Evolutionary conservation across 495 filamentous ascomycete species (phyloP), one percentile per base, ranked within the genome.

Genomic region (Trichoderma erinaceum): DNA sequence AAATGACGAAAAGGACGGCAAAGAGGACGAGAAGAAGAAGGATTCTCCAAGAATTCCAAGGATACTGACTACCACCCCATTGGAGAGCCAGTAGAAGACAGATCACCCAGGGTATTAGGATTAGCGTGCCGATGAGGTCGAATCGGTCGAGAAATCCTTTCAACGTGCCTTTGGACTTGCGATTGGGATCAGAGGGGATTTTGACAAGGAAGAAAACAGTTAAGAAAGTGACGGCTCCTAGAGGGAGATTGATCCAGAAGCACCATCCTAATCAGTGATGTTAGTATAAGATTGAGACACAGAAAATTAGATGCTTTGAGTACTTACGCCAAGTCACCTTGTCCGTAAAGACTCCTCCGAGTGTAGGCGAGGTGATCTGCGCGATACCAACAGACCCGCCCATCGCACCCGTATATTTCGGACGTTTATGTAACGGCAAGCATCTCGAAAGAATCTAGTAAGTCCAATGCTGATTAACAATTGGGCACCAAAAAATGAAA

Each of bases 61-160:
- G 68, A 66, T 89, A 87, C 29, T 79, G 84, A 7, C 82, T 81
- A 0, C 92, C 92, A 48, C 90, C 92, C 88, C 92, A 96, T 72
- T 95, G 90, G 4, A 97, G 79, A 0, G 92, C 92, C 0, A 97
- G 80, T 52, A 95, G 74, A 18, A 92, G 79, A 65, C 85, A 86
- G 64, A 93, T 80, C 18, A 96, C 84, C 18, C 81, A 83, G 5
- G 89, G 89, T 23, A 96, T 76, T 73, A 96, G 88, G 50, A 88
- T 71, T 0, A 80, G 13, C 0, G 85, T 87, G 8, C 92, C 92
- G 3, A 85, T 66, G 3, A 88, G 80, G 75, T 97, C 92, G 29
- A 95, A 77, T 64, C 89, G 80, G 25, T 77, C 73, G 3, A 84
- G n/a, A 70, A 88, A 78, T 2, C 35, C 27, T 13, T 41, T 35